These are phyloP conservation scores for Penicillium cataractarum DNA, from an alignment of 495 filamentous ascomycete genomes.

Conservation along the genomic window DNA sequence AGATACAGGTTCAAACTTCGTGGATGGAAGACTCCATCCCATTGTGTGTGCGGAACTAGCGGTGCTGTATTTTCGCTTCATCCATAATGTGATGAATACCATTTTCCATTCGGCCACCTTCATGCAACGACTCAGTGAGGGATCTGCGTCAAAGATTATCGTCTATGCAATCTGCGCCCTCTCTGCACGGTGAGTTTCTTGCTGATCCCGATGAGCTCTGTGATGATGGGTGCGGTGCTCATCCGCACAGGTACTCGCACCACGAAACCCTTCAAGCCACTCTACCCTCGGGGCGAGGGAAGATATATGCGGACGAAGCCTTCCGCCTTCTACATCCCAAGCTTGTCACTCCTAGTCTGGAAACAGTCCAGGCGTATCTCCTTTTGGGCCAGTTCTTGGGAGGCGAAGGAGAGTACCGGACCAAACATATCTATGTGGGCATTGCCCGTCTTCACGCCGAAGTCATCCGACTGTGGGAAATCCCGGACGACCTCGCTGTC, in stretches of 20 bases:
- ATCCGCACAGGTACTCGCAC: too few species aligned
- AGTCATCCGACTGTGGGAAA: slow-evolving; percentile 6
- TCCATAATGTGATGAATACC: slow-evolving; percentile 32
- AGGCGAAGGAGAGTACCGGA: slow-evolving; percentile 24
- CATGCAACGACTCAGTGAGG: slow-evolving; percentile 20
- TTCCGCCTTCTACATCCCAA: background rate
- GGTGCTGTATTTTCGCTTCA: slow-evolving; percentile 29
- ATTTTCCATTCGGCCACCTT: slow-evolving; percentile 30
- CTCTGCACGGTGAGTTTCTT: slow-evolving; percentile 23
- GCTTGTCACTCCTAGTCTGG: slow-evolving; percentile 19
- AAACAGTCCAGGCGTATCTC: slow-evolving; percentile 25
- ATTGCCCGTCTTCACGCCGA: slow-evolving; percentile 30
- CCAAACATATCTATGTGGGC: slow-evolving; percentile 29
- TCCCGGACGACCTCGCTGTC: too few species aligned
- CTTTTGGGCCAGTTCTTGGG: slow-evolving; percentile 26
- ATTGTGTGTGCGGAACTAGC: background rate
- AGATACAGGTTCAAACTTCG: too few species aligned
- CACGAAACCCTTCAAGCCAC: too few species aligned
- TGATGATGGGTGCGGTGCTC: too few species aligned
- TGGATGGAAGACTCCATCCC: background rate
- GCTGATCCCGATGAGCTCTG: too few species aligned
- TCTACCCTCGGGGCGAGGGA: too few species aligned
- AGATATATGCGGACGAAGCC: background rate
- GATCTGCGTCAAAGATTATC: slow-evolving; percentile 21
- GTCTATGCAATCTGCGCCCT: slow-evolving; percentile 31